Evolutionary conservation across 2,329 filamentous ascomycete genomes (phyloP), one percentile per base, ranked within the genome.

Genomic region (Aulographum hederae): DNA sequence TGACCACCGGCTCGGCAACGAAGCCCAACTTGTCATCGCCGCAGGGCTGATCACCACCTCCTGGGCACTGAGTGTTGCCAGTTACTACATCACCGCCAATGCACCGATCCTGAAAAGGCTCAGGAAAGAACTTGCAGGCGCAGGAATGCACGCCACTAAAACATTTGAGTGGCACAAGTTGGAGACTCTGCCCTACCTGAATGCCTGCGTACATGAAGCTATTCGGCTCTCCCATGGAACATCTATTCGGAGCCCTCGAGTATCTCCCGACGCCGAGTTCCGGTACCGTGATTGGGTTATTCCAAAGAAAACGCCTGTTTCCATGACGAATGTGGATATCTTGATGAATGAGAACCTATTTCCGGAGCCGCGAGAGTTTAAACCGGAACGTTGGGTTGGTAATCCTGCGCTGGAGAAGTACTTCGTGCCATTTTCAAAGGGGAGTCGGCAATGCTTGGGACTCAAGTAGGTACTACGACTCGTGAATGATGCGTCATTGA

Each of bases 361-460:
- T 31, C 23, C 16, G 25, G 26, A 36, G 6, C 23, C 34, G 12
- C 6, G 19, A 13, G 20, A 30, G 18, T 36, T 36, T 21, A 5
- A 15, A n/a, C 34, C 34, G 4, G 32, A 34, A 26, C 10, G 34
- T 10, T 36, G 34, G 34, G 15, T 35, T 18, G 34, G 19, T 4
- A 3, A 33, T 11, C 25, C 30, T 10, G 29, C 14, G 20, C 28
- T 51, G 4, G 47, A 50, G 32, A 39, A 38, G 1, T 43, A 43
- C 23, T 39, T 51, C 36, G 34, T 51, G 17, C 36, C 43, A 1
- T 52, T 51, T 23, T 45, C 41, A 2, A 51, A 48, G 23, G 49
- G 49, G 2, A 48, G 41, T 25, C 36, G 49, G 4, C 37, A 39
- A 15, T 52, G 49, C 21, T 34, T 52, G 19, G 48, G 49, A 10